Evolutionary conservation across 1,284 basidiomycete genomes (phyloP).

Genomic region (Afroboletus lepidellus): DNA sequence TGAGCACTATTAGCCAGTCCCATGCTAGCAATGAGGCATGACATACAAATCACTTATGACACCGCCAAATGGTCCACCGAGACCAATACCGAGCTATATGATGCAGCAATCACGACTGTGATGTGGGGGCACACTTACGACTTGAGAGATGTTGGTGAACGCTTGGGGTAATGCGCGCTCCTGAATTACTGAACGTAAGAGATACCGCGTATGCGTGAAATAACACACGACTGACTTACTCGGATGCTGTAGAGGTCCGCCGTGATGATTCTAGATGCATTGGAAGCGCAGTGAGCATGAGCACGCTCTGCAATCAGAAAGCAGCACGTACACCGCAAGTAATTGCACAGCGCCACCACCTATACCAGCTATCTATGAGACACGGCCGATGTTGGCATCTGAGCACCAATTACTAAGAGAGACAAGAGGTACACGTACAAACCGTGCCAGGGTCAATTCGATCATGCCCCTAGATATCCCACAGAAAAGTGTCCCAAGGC

Average conservation of each 20-base stretch:
- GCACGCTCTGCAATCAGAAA: neutral
- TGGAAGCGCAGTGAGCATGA: neutral
- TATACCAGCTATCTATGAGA: slow-evolving; percentile 16
- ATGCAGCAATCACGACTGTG: neutral
- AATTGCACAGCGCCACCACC: slow-evolving; percentile 19
- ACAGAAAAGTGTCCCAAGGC: slow-evolving; percentile 15
- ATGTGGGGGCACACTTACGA: slow-evolving; percentile 8
- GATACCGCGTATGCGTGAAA: neutral
- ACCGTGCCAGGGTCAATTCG: slow-evolving; percentile 17
- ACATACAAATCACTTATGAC: slow-evolving; percentile 22
- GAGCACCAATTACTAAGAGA: neutral
- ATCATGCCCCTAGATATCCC: slow-evolving; percentile 19
- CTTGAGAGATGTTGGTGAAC: slow-evolving; percentile 13
- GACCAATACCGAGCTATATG: slow-evolving; percentile 19
- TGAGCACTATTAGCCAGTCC: neutral
- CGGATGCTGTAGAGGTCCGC: slow-evolving; percentile 22
- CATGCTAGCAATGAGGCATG: neutral
- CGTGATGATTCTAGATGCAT: slow-evolving; percentile 16
- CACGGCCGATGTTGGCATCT: neutral
- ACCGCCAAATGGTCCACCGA: slow-evolving; percentile 21
- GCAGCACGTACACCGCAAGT: slow-evolving; percentile 18
- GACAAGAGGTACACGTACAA: slow-evolving; percentile 12
- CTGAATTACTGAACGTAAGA: neutral
- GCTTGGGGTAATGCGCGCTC: slow-evolving; percentile 21
- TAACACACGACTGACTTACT: slow-evolving; percentile 1